These are phyloP conservation scores for Lotmaria passim DNA, from an alignment of 208 protist genomes.

Conservation along the genomic window DNA sequence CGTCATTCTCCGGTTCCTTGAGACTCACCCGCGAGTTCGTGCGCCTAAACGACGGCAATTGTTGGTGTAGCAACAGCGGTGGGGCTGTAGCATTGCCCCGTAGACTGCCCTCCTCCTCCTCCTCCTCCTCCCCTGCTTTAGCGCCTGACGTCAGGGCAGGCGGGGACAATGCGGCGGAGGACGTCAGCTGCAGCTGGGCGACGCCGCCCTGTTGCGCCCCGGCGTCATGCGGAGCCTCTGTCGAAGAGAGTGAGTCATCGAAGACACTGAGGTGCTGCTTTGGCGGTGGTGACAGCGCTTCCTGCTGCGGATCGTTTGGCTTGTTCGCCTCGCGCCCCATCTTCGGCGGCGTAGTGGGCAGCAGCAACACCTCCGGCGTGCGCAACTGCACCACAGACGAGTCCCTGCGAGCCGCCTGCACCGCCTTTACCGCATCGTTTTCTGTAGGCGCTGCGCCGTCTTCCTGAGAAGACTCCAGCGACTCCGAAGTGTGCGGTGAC, in stretches of 20 bases:
- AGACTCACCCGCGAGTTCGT: background rate
- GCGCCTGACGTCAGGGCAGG: background rate
- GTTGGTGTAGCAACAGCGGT: background rate
- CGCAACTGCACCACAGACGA: conserved; percentile 12
- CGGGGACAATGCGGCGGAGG: background rate
- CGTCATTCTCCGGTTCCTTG: background rate
- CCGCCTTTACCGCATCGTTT: background rate
- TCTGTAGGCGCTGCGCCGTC: background rate
- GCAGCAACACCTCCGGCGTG: conserved; percentile 10
- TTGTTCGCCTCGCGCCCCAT: too few relatives aligned
- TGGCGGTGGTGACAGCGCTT: background rate
- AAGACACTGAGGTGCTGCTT: background rate
- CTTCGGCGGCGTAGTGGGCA: background rate
- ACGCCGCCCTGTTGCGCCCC: background rate
- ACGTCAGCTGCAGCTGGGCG: background rate
- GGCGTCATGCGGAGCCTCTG: too few relatives aligned
- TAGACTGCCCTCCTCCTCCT: background rate
- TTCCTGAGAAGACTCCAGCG: background rate
- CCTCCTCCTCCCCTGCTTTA: background rate
- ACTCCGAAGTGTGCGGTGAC: background rate
- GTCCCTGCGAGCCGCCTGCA: background rate
- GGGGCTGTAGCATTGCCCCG: too few relatives aligned
- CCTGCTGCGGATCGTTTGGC: too few relatives aligned
- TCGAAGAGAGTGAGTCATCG: background rate
- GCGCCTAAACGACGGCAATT: background rate